Evolutionary conservation across 495 filamentous ascomycete species (phyloP).

Genomic region (Penicillium taxi): DNA sequence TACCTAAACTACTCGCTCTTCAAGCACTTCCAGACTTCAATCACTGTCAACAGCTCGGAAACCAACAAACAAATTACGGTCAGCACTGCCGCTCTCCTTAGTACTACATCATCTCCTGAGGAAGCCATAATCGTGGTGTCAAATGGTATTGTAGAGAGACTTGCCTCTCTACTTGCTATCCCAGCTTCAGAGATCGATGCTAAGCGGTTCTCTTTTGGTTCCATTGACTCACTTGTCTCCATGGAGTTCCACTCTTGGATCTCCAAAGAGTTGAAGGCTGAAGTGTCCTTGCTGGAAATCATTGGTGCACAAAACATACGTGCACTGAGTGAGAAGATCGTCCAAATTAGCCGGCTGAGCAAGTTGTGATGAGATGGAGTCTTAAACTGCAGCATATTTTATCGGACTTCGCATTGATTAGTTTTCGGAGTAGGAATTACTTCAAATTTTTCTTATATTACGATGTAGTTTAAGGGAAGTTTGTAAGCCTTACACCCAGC

Average conservation of each 20-base stretch:
- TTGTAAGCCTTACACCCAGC: too few relatives aligned
- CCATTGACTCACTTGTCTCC: slow-evolving; percentile 40
- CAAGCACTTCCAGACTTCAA: slow-evolving; percentile 16
- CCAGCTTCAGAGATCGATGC: slow-evolving; percentile 35
- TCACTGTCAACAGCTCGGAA: background rate
- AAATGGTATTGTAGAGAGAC: slow-evolving; percentile 17
- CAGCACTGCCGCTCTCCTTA: slow-evolving; percentile 7
- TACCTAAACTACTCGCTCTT: slow-evolving; percentile 26
- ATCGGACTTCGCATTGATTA: too few relatives aligned
- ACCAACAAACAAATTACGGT: slow-evolving; percentile 5
- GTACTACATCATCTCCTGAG: slow-evolving; percentile 3
- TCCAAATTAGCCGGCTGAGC: background rate
- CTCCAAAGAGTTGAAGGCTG: slow-evolving; percentile 25
- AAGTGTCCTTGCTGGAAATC: slow-evolving; percentile 35
- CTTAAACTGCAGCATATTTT: too few relatives aligned
- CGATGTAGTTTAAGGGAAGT: too few relatives aligned
- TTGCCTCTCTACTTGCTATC: slow-evolving; percentile 23
- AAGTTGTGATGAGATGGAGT: too few relatives aligned
- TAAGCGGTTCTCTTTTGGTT: slow-evolving; percentile 22
- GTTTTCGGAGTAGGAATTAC: too few relatives aligned
- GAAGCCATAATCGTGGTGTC: slow-evolving; percentile 16
- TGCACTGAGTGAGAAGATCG: slow-evolving; percentile 20
- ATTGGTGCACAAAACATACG: slow-evolving; percentile 23
- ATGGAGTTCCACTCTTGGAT: slow-evolving; percentile 44
- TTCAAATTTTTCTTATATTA: too few relatives aligned